Base-by-base conservation (phyloP, 805 yeast genomes). In the Yarrowia hollandica region DNA sequence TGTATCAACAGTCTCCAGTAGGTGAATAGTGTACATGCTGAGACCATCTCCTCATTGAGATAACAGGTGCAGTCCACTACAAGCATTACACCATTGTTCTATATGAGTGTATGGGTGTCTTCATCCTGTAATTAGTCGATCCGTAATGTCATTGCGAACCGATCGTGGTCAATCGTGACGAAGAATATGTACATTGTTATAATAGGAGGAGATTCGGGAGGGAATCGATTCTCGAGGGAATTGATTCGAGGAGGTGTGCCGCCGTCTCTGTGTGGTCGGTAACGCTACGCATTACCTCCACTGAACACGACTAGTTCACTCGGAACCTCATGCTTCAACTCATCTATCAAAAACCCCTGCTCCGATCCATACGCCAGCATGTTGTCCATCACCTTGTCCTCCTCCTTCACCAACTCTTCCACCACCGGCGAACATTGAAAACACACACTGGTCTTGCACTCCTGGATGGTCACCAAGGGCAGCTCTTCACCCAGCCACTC, bases 341-440 rank as follows among this genome's bases (percentile, higher is more conserved):
- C 71, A 30, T 65, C 63, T 8, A 68, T 60, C 38, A 71, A 41
- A 46, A 68, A 69, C 1, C 74, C 74, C 1, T 39, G 62, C 57
- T 71, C 74, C 11, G 69, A 63, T 1, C 72, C 71, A 31, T 65
- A 59, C 6, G 72, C 73, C 55, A 71, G 69, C 34, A 67, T 64
- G 10, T 67, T 65, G 21, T 63, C 39, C 26, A 48, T 48, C 50
- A 14, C 50, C 3, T 60, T 35, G 9, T 66, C 62, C 22, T 35
- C 15, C 28, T 63, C 60, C 15, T 68, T 67, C 9, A 48, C 62
- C 3, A 58, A 25, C 12, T 64, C 55, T 33, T 71, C 70, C 10
- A 64, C 66, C 3, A 61, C 60, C 4, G 71, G 68, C n/a, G 69
- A 60, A 26, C 64, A 62, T 44, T 71, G 74, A 12, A 68, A 59